Base-by-base conservation (phyloP, 176 grass and related monocot species). In the Hordeum marinum region DNA sequence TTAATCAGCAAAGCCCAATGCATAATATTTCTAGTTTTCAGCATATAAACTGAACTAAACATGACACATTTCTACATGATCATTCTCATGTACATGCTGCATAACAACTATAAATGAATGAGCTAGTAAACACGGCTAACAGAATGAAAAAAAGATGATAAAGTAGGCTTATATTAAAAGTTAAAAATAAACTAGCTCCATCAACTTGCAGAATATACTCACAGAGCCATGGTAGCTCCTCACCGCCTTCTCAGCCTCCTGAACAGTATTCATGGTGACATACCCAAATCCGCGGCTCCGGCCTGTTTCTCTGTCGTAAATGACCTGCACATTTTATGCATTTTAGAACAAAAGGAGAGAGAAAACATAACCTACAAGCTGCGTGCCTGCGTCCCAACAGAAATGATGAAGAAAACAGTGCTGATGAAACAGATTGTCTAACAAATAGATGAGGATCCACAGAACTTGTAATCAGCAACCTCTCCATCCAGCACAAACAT, bases 201-300 rank as follows among this genome's bases (percentile, higher is more conserved):
- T 80, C 6, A 59, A 76, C 13, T 34, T 59, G 66, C 20, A 20
- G 25, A 9, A 42, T 61, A 84, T 21, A 92, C 92, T 94, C 75
- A 97, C 94, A 72, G 90, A 92, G 71, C 94, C 83, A 85, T 94
- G 55, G 52, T 92, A 90, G 83, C 90, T 94, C 76, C 88, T 86
- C 37, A 97, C 88, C 84, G 92, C 94, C 74, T 86, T 90, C 23
- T 97, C 94, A 27, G 94, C 94, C 82, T 97, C 92, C 85, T 97
- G 92, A 63, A 92, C 83, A 55, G 92, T 97, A 63, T 70, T 87
- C 92, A 97, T 94, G 15, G 90, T 94, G 64, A 97, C 72, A 84
- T 83, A 97, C 23, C 83, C 91, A 83, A 94, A 94, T 48, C 94
- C 94, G 65, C 94, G 89, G 65, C 94, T 97, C 75, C 24, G 57